These are phyloP conservation scores for Neonothopanus nambi DNA, from an alignment of 1,284 basidiomycete species.

Conservation along the genomic window DNA sequence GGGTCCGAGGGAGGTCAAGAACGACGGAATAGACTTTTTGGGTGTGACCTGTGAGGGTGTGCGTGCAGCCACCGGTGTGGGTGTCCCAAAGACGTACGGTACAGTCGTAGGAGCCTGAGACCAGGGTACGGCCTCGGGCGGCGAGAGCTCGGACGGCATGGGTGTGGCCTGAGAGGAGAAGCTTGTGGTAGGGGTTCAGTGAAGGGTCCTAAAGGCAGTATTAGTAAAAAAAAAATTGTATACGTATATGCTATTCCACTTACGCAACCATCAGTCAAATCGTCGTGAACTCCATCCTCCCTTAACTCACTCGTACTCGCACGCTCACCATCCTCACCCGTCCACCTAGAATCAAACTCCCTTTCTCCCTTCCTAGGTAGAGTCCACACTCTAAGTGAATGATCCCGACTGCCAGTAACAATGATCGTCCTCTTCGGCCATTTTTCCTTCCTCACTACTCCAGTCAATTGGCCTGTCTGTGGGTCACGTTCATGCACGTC, in stretches of 20 bases:
- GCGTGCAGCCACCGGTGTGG: conserved; percentile 81
- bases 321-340: conserved; percentile 63
- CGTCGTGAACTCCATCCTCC: conserved; percentile 23
- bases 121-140: conserved; percentile 83
- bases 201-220: conserved; percentile 52
- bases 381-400: conserved; percentile 88
- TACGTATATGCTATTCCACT: not conserved
- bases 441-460: conserved; percentile 54
- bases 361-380: conserved; percentile 78
- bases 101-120: conserved; percentile 95
- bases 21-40: conserved; percentile 95
- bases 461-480: not conserved
- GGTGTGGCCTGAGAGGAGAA: conserved; percentile 84
- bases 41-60: conserved; percentile 82
- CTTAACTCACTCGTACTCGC: conserved; percentile 69
- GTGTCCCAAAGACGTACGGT: conserved; percentile 95
- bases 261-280: not conserved
- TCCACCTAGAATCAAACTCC: conserved; percentile 48
- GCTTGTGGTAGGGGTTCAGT: conserved; percentile 88
- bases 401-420: conserved; percentile 92
- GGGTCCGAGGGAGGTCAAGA: conserved; percentile 79
- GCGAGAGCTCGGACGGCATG: conserved; percentile 93
- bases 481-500: conserved; percentile 40
- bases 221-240: conserved; percentile 1
- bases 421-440: conserved; percentile 88